Evolutionary conservation across 228 moss, liverwort and hornwort genomes (phyloP), one percentile per base, ranked within the genome.

Genomic region (Sphagnum fallax): DNA sequence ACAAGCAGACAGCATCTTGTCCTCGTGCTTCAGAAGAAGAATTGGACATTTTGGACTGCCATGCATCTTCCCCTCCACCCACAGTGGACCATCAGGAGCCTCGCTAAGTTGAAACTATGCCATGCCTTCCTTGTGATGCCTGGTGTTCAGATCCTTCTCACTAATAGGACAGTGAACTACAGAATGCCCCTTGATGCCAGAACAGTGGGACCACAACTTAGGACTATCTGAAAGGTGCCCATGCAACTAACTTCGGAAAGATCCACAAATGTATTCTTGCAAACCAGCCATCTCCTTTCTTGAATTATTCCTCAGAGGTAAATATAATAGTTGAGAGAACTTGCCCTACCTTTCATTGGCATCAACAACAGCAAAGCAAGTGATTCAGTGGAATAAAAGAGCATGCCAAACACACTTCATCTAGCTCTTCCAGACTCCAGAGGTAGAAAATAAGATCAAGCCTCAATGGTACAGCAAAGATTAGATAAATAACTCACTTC

Each of bases 81-180:
- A 74, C 61, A 49, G 69, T 53, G 75, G 63, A 50, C 69, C 57
- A 32, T 69, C 74, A 58, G 50, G 51, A 48, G 6, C 49, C 4
- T 68, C 60, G 48, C 65, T 69, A 51, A 87, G 61, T 62, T 78
- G 73, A 47, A 80, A 76, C 76, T 78, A 84, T 58, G 74, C 69
- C 68, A 83, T 73, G 11, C 92, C 76, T 74, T 81, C 72, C 71
- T 77, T 84, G 47, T 84, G 77, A 59, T 91, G 89, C 68, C 73
- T 84, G 67, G 70, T 71, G 78, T 86, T 84, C 61, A 95, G 69
- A 51, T 78, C 81, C 72, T 88, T 92, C 70, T 89, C 88, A 65
- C 79, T 89, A 47, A 67, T 16, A 72, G 87, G 81, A 64, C 67
- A 67, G 52, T 62, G 66, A 53, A 63, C 32, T 32, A 32, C 32